Conservation (phyloP, 345 rosid species). For the Rhodomyrtus tomentosa region DNA sequence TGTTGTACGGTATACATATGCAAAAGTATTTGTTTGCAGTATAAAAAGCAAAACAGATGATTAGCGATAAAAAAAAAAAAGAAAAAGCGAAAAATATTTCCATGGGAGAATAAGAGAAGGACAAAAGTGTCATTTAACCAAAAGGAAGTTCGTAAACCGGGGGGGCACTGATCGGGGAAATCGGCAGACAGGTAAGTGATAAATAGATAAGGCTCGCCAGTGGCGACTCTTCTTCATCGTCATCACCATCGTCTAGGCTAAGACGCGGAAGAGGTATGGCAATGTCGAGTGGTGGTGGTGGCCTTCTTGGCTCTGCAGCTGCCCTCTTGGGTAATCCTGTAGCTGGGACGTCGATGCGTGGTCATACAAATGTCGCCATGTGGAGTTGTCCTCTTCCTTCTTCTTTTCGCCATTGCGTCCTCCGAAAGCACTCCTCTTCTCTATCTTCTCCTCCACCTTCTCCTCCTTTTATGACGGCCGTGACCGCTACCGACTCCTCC, state of each 20-base stretch:
- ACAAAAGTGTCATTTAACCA: neutral
- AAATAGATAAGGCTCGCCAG: neutral
- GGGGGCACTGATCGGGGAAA: neutral
- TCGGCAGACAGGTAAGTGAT: neutral
- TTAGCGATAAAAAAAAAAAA: too few species aligned
- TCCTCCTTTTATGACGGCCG: slow-evolving; percentile 26
- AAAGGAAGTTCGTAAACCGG: neutral
- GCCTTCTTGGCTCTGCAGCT: neutral
- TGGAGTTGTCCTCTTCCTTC: neutral
- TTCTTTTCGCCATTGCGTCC: neutral
- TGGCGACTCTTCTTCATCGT: neutral
- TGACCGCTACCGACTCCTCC: slow-evolving; percentile 37
- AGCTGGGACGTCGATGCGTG: neutral
- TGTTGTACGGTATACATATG: neutral
- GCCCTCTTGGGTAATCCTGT: neutral
- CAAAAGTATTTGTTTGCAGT: neutral
- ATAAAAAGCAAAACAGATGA: neutral
- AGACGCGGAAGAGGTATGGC: neutral
- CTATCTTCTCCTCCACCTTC: neutral
- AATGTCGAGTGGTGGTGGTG: neutral
- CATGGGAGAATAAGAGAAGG: neutral
- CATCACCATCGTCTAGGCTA: neutral
- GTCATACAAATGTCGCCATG: neutral
- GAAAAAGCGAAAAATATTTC: neutral
- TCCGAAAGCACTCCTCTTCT: neutral